phyloP scores from a whole-genome alignment of 176 grass and related monocot genomes.

The Luzula sylvatica region DNA sequence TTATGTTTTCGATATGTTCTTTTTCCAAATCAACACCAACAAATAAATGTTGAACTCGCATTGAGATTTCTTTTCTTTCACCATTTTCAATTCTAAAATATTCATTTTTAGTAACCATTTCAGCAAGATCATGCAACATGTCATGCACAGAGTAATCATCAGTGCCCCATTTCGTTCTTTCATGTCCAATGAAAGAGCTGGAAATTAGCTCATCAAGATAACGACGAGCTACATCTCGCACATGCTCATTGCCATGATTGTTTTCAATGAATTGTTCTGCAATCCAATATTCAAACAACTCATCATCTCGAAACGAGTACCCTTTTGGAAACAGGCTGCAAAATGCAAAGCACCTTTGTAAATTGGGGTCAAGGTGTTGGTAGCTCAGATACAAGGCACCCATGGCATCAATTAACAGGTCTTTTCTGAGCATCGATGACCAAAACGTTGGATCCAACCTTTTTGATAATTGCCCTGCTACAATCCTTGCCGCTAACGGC shows the following conservation, averaged over 20 bases:
- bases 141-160: slow-evolving; percentile 27
- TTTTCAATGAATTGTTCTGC: slow-evolving; percentile 31
- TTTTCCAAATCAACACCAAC: background rate
- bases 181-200: slow-evolving; percentile 21
- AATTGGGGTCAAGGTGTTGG: background rate
- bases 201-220: slow-evolving; percentile 14
- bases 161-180: background rate
- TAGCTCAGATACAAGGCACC: slow-evolving; percentile 24
- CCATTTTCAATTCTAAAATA: too few relatives aligned
- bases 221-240: slow-evolving; percentile 6
- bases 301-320: background rate
- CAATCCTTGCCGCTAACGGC: too few relatives aligned
- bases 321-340: slow-evolving; percentile 22
- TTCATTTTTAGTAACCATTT: slow-evolving; percentile 7
- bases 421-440: background rate
- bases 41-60: background rate
- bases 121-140: slow-evolving; percentile 22
- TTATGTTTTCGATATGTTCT: background rate
- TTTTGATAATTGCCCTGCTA: too few relatives aligned
- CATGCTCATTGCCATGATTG: background rate
- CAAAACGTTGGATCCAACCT: background rate
- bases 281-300: slow-evolving; percentile 29
- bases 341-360: slow-evolving; percentile 28
- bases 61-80: slow-evolving; percentile 1
- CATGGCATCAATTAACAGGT: slow-evolving; percentile 17